These are phyloP conservation scores for Globisporangium ultimum DNA, from an alignment of 352 stramenopile genomes.

Conservation along the genomic window DNA sequence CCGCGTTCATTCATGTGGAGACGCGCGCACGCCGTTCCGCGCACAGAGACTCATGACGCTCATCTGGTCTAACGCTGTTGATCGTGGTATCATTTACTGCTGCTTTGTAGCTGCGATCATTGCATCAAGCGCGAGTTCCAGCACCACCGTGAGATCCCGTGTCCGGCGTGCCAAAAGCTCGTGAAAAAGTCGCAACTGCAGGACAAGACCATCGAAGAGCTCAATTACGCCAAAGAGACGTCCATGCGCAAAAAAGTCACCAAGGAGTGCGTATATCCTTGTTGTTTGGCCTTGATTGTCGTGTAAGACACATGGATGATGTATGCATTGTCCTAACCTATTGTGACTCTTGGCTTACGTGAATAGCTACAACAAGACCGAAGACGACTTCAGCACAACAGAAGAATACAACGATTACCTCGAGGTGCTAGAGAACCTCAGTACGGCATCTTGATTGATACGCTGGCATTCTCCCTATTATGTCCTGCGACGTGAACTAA, in stretches of 20 bases:
- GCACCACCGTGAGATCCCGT: constrained; percentile 84
- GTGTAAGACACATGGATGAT: neutral
- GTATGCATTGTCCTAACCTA: neutral
- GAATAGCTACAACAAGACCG: constrained; percentile 83
- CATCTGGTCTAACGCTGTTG: neutral
- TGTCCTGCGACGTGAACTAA: neutral
- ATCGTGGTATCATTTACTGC: neutral
- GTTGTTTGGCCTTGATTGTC: too few relatives aligned
- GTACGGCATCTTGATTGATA: constrained; percentile 27
- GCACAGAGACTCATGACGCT: too few relatives aligned
- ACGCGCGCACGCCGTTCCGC: too few relatives aligned
- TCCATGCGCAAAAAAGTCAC: constrained; percentile 84
- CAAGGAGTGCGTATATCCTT: constrained; percentile 51
- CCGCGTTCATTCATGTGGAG: neutral
- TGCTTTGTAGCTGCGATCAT: constrained; percentile 60
- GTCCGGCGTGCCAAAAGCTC: constrained; percentile 70
- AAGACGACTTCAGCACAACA: constrained; percentile 84
- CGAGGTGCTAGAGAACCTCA: constrained; percentile 81
- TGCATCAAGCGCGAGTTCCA: constrained; percentile 89
- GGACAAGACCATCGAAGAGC: constrained; percentile 87
- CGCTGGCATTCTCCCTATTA: neutral
- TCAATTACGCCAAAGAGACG: constrained; percentile 86
- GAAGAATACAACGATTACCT: constrained; percentile 89
- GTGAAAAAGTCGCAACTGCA: constrained; percentile 89
- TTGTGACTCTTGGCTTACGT: neutral